Percentiles rank a stretch among this genome's conserved stretches.
Conservation (phyloP, 306 rosid genomes). For the Potentilla sterilis region DNA sequence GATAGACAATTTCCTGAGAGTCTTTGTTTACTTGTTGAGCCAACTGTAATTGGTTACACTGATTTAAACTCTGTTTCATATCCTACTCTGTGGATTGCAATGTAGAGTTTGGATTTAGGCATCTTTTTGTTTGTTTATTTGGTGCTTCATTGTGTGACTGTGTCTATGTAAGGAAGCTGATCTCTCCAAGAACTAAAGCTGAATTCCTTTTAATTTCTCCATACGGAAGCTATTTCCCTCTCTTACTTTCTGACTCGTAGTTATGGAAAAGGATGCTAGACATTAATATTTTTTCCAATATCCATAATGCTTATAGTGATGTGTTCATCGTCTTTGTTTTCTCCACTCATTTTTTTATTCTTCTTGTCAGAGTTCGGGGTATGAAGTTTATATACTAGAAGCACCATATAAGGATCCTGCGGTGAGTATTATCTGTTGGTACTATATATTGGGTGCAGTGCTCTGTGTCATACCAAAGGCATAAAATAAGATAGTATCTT, state of each 20-base stretch:
- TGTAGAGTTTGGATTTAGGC: neutral
- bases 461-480: neutral
- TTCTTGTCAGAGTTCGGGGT: constrained; percentile 83
- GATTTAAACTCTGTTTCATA: neutral
- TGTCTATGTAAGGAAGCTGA: constrained; percentile 15
- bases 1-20: neutral
- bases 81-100: neutral
- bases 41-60: neutral
- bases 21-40: neutral
- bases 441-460: constrained; percentile 4
- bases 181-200: constrained; percentile 12
- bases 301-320: constrained; percentile 8
- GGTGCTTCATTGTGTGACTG: neutral
- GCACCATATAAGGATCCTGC: constrained; percentile 94
- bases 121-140: neutral
- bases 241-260: neutral
- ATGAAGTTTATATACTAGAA: constrained; percentile 91
- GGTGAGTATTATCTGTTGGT: constrained; percentile 41
- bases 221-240: constrained; percentile 11
- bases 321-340: constrained; percentile 25
- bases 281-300: neutral
- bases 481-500: neutral
- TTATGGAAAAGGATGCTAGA: constrained; percentile 11
- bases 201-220: neutral
- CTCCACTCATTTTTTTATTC: constrained; percentile 38